phyloP scores from a whole-genome alignment of 2,329 filamentous ascomycete species.

The Aureobasidium sp. region DNA sequence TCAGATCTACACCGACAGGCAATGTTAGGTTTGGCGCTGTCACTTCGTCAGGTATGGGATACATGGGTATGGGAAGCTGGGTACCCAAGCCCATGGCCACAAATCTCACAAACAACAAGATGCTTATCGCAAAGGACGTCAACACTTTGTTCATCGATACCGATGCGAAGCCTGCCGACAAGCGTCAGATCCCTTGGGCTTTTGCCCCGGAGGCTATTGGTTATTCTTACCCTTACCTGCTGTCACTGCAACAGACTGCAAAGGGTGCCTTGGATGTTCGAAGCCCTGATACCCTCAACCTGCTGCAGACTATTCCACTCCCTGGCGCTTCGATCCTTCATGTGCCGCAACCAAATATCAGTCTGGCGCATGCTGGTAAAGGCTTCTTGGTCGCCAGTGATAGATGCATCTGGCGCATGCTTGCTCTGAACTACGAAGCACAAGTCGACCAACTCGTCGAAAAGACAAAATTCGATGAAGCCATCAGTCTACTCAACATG shows the following conservation, averaged over 20 bases:
- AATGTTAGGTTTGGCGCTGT: slow-evolving; percentile 71
- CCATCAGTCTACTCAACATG: slow-evolving; percentile 80
- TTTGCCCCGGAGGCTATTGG: slow-evolving; percentile 82
- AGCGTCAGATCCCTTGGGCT: slow-evolving; percentile 87
- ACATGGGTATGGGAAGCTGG: slow-evolving; percentile 89
- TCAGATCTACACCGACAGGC: slow-evolving; percentile 64
- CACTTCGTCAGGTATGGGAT: slow-evolving; percentile 83
- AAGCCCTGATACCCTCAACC: slow-evolving; percentile 84
- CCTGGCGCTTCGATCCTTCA: slow-evolving; percentile 79
- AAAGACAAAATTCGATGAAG: slow-evolving; percentile 73
- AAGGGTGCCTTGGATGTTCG: slow-evolving; percentile 74
- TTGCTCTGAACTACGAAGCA: slow-evolving; percentile 79
- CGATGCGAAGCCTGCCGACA: slow-evolving; percentile 72
- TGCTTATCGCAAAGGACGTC: slow-evolving; percentile 94
- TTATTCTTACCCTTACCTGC: slow-evolving; percentile 93
- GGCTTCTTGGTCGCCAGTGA: slow-evolving; percentile 92
- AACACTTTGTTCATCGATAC: slow-evolving; percentile 88
- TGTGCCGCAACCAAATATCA: slow-evolving; percentile 86
- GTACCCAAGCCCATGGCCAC: slow-evolving; percentile 85
- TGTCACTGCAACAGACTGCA: slow-evolving; percentile 78
- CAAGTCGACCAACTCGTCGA: slow-evolving; percentile 79
- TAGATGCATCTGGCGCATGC: slow-evolving; percentile 92
- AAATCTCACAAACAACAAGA: slow-evolving; percentile 71
- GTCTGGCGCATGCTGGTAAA: slow-evolving; percentile 91
- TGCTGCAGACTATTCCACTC: slow-evolving; percentile 77